phyloP scores from a whole-genome alignment of 2,329 filamentous ascomycete species.

The Cytospora mali region DNA sequence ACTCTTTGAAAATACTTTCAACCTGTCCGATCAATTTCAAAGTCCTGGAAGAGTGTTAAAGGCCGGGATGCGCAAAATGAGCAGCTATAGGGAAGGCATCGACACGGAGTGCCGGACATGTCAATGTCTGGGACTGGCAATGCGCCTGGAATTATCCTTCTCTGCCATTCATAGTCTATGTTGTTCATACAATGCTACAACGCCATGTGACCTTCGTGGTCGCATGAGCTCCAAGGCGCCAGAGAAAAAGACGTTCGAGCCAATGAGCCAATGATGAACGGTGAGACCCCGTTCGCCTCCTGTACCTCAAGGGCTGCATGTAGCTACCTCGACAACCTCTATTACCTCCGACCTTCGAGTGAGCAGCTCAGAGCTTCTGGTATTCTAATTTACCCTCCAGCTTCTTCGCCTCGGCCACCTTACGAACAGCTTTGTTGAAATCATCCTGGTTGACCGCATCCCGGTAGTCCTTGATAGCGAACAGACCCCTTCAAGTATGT shows the following conservation, averaged over 20 bases:
- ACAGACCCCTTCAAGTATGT: slow-evolving; percentile 68
- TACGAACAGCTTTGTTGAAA: slow-evolving; percentile 98
- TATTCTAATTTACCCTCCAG: slow-evolving; percentile 85
- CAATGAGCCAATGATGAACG: background rate
- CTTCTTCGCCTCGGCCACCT: slow-evolving; percentile 97
- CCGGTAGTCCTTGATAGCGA: slow-evolving; percentile 97
- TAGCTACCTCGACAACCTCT: background rate
- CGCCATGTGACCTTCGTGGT: background rate
- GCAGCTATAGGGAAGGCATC: background rate
- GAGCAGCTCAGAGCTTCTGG: background rate
- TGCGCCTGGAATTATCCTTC: background rate
- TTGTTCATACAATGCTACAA: slow-evolving; percentile 14
- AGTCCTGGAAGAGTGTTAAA: no score
- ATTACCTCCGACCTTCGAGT: no score
- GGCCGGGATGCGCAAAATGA: no score
- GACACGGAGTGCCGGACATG: background rate
- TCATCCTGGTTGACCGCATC: slow-evolving; percentile 97
- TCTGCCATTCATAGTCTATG: slow-evolving; percentile 8
- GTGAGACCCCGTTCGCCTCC: background rate
- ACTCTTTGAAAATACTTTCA: no score
- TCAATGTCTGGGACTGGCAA: background rate
- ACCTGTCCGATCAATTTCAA: no score
- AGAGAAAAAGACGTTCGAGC: background rate
- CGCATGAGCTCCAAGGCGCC: background rate
- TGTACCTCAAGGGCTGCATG: background rate